Conservation (phyloP, 2,329 filamentous ascomycete species). For the Mollisiaceae sp. region DNA sequence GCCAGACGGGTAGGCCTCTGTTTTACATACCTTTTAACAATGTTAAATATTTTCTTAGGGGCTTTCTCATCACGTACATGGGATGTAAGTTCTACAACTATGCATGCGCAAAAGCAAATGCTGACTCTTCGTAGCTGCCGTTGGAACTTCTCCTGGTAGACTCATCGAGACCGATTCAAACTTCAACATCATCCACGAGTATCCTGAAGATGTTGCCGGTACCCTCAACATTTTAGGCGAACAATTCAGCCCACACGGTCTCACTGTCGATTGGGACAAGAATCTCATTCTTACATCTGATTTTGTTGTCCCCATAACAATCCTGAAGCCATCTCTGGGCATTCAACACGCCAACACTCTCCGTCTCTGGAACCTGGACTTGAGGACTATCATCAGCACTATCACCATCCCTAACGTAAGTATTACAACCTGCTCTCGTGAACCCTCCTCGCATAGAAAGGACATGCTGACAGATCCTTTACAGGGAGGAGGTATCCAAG, state of each 20-base stretch:
- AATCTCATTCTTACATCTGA: conserved; percentile 65
- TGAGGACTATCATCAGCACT: conserved; percentile 61
- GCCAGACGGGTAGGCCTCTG: conserved; percentile 53
- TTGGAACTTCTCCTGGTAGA: conserved; percentile 62
- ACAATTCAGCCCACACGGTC: conserved; percentile 66
- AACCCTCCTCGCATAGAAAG: background rate
- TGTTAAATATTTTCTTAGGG: conserved; percentile 16
- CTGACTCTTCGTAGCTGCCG: conserved; percentile 44
- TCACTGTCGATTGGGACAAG: conserved; percentile 61
- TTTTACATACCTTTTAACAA: background rate
- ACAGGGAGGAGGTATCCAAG: conserved; percentile 63
- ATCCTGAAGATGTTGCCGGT: conserved; percentile 60
- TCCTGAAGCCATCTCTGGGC: conserved; percentile 62
- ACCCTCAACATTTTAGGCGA: conserved; percentile 61
- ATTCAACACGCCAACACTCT: conserved; percentile 62
- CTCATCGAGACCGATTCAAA: conserved; percentile 64
- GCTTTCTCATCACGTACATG: conserved; percentile 39
- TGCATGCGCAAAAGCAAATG: background rate
- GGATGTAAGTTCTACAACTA: conserved; percentile 16
- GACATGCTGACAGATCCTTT: conserved; percentile 4
- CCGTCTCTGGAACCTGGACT: conserved; percentile 61
- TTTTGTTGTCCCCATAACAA: conserved; percentile 65
- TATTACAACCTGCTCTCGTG: background rate
- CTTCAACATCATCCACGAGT: conserved; percentile 66
- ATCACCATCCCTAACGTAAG: conserved; percentile 62